Evolutionary conservation across 768 basidiomycete genomes (phyloP), one percentile per base, ranked within the genome.

Genomic region (Mycena galericulata): DNA sequence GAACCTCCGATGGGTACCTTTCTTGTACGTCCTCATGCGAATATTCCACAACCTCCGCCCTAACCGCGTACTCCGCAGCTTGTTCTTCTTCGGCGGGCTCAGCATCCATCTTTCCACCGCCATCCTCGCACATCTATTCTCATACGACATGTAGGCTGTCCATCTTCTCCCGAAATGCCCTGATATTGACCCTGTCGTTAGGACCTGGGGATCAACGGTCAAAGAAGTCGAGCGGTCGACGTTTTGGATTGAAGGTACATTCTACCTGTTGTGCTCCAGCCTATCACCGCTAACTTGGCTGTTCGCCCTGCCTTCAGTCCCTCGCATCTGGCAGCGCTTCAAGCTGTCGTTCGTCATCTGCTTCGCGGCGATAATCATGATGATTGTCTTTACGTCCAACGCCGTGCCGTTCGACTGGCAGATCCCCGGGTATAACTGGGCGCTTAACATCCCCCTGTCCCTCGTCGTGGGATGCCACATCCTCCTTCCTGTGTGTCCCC

Each of bases 151-250:
- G 85, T 86, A 76, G 65, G 81, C 77, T 20, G 36, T 47, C 29
- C 36, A 15, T 43, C 40, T 51, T 34, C 62, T 40, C 32, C 24
- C 47, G 34, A 43, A 29, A 20, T 65, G 20, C 53, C 38, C 47
- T 69, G 59, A 54, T 57, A 40, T 53, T 53, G 66, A 53, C 59
- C 34, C 11, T 27, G 30, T 20, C 29, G 18, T 27, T 54, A 86
- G 85, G 86, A 86, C 85, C 36, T 87, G 86, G 86, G 86, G 86
- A 29, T 86, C 86, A 29, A 87, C 86, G 1, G 85, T 81, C 72
- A 96, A 97, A 79, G 93, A 94, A 80, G 93, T 96, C 58, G 92
- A 95, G 75, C 86, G 88, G 30, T 93, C 92, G 2, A 94, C 95
- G 64, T 95, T 97, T 84, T 95, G 93, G 88, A 89, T 94, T 70